Evolutionary conservation across 2,329 filamentous ascomycete species (phyloP).

Genomic region (Diplodia corticola): DNA sequence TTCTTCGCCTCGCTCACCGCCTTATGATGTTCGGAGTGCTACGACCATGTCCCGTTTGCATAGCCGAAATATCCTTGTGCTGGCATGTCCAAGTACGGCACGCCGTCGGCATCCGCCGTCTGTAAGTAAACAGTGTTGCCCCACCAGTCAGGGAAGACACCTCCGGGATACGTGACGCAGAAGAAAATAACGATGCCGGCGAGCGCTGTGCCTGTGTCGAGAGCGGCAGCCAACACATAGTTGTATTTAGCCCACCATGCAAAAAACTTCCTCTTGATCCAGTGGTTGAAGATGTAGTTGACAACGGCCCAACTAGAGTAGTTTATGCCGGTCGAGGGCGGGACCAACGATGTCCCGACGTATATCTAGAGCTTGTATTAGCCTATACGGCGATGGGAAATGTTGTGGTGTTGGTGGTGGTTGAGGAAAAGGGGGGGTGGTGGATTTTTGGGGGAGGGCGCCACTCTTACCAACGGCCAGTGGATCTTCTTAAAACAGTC

Average conservation of each 20-base stretch:
- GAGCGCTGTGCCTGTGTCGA: conserved; percentile 39
- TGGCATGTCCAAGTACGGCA: conserved; percentile 36
- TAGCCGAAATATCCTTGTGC: conserved; percentile 33
- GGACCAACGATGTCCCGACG: conserved; percentile 39
- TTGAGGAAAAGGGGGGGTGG: conserved; percentile 50
- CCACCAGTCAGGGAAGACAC: conserved; percentile 35
- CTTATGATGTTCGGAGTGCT: not conserved
- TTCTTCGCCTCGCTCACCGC: no score
- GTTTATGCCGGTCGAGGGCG: conserved; percentile 69
- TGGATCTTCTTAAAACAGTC: conserved; percentile 8
- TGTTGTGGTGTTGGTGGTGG: conserved; percentile 29
- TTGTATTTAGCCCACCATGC: conserved; percentile 77
- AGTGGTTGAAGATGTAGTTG: conserved; percentile 68
- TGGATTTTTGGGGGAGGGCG: not conserved
- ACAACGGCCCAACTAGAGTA: conserved; percentile 71
- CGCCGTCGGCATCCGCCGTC: conserved; percentile 38
- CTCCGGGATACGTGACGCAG: conserved; percentile 9
- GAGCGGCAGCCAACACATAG: conserved; percentile 51
- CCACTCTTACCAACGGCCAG: conserved; percentile 12
- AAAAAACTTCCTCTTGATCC: conserved; percentile 46
- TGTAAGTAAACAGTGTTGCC: conserved; percentile 39
- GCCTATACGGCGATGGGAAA: not conserved
- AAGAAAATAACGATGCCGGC: conserved; percentile 38
- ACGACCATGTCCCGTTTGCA: conserved; percentile 17
- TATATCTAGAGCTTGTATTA: conserved; percentile 24